Percentiles rank a stretch among this genome's conserved stretches.
phyloP scores from a whole-genome alignment of 805 yeast species.

The Candida taoyuanica region DNA sequence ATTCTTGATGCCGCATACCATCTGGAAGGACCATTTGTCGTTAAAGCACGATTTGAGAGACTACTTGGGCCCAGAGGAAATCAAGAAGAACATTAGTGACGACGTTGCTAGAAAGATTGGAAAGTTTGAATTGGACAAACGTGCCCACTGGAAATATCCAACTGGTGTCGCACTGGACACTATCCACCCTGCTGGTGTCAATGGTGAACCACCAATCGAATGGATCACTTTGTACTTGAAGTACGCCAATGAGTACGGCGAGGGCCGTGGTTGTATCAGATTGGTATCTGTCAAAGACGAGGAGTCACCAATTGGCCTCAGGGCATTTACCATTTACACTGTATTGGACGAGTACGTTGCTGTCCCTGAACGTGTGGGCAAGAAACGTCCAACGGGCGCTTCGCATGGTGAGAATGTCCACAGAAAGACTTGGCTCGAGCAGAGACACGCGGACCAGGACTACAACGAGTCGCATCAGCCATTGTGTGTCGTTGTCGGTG shows the following conservation, averaged over 20 bases:
- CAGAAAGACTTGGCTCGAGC: conserved; percentile 37
- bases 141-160: conserved; percentile 29
- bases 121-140: conserved; percentile 27
- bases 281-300: conserved; percentile 29
- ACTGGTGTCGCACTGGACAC: conserved; percentile 29
- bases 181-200: conserved; percentile 26
- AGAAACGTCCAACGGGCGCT: conserved; percentile 33
- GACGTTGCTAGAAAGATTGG: conserved; percentile 22
- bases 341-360: conserved; percentile 31
- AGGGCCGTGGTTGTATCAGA: conserved; percentile 31
- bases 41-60: conserved; percentile 32
- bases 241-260: conserved; percentile 31
- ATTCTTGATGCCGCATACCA: conserved; percentile 27
- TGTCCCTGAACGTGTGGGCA: conserved; percentile 31
- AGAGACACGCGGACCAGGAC: conserved; percentile 28
- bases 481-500: conserved; percentile 41
- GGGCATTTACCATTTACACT: conserved; percentile 32
- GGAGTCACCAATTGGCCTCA: conserved; percentile 27
- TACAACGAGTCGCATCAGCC: conserved; percentile 35
- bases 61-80: conserved; percentile 29
- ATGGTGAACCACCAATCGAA: conserved; percentile 29
- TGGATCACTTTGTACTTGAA: conserved; percentile 33
- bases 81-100: conserved; percentile 19
- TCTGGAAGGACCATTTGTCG: conserved; percentile 37
- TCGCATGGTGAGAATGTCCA: conserved; percentile 35